Evolutionary conservation across 257 asterid species (phyloP).

Genomic region (Solanum chmielewskii): DNA sequence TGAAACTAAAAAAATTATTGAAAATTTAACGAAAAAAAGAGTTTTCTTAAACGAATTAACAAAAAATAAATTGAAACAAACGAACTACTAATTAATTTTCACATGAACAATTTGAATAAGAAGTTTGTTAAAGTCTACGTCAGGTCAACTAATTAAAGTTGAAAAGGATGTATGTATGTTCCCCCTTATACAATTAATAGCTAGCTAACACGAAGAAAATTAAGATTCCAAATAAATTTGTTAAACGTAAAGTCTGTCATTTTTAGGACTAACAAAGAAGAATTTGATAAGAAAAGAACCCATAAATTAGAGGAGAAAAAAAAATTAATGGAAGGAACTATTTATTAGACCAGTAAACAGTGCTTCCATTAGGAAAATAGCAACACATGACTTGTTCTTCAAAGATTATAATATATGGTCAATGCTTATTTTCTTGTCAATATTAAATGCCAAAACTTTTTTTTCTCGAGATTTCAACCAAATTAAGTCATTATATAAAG

Average conservation of each 20-base stretch:
- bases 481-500: too few relatives aligned
- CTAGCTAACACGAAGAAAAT: background rate
- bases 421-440: background rate
- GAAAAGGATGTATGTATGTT: background rate
- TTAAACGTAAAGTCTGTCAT: background rate
- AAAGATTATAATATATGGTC: background rate
- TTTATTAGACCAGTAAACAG: background rate
- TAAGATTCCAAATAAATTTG: background rate
- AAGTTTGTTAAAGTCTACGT: background rate
- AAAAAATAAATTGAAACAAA: too few relatives aligned
- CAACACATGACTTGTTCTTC: background rate
- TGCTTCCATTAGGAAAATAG: background rate
- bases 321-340: background rate
- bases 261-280: background rate
- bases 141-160: background rate
- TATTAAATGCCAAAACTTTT: background rate
- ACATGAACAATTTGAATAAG: background rate
- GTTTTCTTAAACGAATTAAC: too few relatives aligned
- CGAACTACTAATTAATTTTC: background rate
- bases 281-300: background rate
- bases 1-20: too few relatives aligned
- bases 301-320: background rate
- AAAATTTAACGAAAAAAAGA: too few relatives aligned
- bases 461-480: accelerated
- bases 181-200: background rate